These are phyloP conservation scores for Pharus latifolius DNA, from an alignment of 176 grass and related monocot genomes.

Conservation along the genomic window DNA sequence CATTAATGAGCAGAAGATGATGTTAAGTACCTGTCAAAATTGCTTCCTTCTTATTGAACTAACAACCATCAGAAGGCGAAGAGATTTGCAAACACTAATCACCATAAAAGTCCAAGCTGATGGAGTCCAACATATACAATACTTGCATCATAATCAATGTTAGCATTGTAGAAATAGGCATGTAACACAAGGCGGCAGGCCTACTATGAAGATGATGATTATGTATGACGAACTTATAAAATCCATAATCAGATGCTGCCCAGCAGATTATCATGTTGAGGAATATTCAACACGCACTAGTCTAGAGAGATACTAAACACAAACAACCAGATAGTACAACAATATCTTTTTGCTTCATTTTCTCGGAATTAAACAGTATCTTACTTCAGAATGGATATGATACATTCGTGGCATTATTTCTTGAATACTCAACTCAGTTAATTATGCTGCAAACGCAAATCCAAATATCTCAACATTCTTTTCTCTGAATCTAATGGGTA, in stretches of 20 bases:
- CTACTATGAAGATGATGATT: too few species aligned
- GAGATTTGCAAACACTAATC: too few species aligned
- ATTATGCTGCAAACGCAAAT: background rate
- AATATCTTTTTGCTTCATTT: background rate
- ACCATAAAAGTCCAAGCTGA: too few species aligned
- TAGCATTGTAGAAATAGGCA: too few species aligned
- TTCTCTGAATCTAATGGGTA: slow-evolving; percentile 25
- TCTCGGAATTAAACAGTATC: background rate
- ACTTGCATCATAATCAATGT: too few species aligned
- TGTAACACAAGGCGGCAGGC: too few species aligned
- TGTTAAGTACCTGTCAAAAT: too few species aligned
- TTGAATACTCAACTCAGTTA: background rate
- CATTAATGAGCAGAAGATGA: too few species aligned
- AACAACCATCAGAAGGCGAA: too few species aligned
- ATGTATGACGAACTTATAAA: background rate
- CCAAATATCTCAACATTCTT: background rate
- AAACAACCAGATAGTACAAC: background rate
- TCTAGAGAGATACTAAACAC: background rate
- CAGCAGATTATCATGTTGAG: background rate
- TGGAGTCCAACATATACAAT: too few species aligned
- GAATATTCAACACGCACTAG: background rate
- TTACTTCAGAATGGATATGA: background rate
- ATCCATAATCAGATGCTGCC: background rate
- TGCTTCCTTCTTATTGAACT: too few species aligned
- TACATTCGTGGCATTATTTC: slow-evolving; percentile 4